phyloP scores from a whole-genome alignment of 1,139 yeast genomes.

The Suhomyces chickasaworum region DNA sequence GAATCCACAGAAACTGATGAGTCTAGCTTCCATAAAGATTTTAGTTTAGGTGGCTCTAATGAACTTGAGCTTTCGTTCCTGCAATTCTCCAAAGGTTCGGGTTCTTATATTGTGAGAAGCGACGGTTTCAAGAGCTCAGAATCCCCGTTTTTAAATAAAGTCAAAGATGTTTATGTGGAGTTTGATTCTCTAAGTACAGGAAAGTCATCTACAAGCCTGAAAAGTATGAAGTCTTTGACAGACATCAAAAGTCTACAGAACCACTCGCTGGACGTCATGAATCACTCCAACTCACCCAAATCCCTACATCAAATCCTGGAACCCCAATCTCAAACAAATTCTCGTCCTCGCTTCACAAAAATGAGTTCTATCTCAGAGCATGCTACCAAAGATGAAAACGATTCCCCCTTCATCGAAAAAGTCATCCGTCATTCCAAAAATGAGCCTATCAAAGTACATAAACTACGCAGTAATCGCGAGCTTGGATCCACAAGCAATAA shows the following conservation, averaged over 20 bases:
- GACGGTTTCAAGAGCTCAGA: slow-evolving; percentile 16
- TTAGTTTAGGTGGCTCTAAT: slow-evolving; percentile 25
- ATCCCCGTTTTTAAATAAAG: slow-evolving; percentile 31
- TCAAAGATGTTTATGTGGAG: slow-evolving; percentile 24
- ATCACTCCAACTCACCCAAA: neutral
- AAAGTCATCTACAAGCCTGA: neutral
- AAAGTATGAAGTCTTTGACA: neutral
- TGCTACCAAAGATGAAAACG: slow-evolving; percentile 17
- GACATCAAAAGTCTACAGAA: neutral
- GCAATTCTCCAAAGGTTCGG: slow-evolving; percentile 38
- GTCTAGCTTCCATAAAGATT: slow-evolving; percentile 22
- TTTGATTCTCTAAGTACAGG: slow-evolving; percentile 3
- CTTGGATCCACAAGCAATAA: neutral
- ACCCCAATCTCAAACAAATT: neutral
- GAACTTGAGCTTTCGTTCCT: slow-evolving; percentile 39
- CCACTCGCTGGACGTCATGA: neutral
- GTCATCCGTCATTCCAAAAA: neutral
- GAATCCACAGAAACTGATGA: slow-evolving; percentile 16
- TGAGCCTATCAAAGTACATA: slow-evolving; percentile 15
- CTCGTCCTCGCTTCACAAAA: slow-evolving; percentile 6
- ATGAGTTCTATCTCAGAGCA: slow-evolving; percentile 17
- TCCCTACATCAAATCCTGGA: neutral
- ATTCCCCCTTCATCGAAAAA: slow-evolving; percentile 23
- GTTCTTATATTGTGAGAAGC: slow-evolving; percentile 21
- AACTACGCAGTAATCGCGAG: slow-evolving; percentile 16